Percentiles rank a stretch among this genome's conserved stretches.
These are phyloP conservation scores for Leptosphaerulina australis DNA, from an alignment of 2,329 filamentous ascomycete genomes.

Conservation along the genomic window DNA sequence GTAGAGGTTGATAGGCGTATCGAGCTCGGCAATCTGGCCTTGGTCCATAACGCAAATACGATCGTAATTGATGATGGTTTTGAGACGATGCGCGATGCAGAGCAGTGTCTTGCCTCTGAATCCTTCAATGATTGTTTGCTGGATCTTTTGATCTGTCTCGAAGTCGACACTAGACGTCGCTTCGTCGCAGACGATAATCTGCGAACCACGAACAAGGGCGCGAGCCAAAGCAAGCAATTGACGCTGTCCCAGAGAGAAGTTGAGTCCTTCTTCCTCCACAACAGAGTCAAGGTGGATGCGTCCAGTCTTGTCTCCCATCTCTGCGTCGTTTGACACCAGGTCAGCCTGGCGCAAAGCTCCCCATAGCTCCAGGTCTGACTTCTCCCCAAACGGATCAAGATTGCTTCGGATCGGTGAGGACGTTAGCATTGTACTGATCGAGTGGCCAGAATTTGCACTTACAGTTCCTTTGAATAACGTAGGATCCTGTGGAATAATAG, in stretches of 20 bases:
- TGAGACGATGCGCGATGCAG: slow-evolving; percentile 89
- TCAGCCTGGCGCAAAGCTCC: slow-evolving; percentile 77
- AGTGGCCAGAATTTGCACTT: neutral
- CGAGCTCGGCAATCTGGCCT: slow-evolving; percentile 85
- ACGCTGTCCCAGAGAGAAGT: slow-evolving; percentile 92
- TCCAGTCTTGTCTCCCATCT: slow-evolving; percentile 53
- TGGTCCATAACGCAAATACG: slow-evolving; percentile 96
- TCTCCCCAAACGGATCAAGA: slow-evolving; percentile 79
- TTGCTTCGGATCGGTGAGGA: slow-evolving; percentile 68
- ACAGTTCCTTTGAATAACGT: slow-evolving; percentile 78
- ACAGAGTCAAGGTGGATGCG: slow-evolving; percentile 81
- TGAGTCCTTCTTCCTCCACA: slow-evolving; percentile 95
- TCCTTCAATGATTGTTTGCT: slow-evolving; percentile 80
- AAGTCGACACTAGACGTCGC: slow-evolving; percentile 85
- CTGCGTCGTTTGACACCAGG: slow-evolving; percentile 62
- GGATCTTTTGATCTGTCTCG: slow-evolving; percentile 86
- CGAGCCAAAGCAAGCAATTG: slow-evolving; percentile 84
- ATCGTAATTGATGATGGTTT: slow-evolving; percentile 93
- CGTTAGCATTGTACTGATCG: neutral
- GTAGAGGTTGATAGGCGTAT: slow-evolving; percentile 75
- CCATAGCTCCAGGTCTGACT: slow-evolving; percentile 79
- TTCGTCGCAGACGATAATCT: slow-evolving; percentile 97
- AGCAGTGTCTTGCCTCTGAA: slow-evolving; percentile 88
- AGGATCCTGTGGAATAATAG: slow-evolving; percentile 85
- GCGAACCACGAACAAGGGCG: slow-evolving; percentile 82